Percentiles rank a stretch among this genome's conserved stretches.
Conservation (phyloP, 2,329 filamentous ascomycete genomes). For the Colletotrichum horii region DNA sequence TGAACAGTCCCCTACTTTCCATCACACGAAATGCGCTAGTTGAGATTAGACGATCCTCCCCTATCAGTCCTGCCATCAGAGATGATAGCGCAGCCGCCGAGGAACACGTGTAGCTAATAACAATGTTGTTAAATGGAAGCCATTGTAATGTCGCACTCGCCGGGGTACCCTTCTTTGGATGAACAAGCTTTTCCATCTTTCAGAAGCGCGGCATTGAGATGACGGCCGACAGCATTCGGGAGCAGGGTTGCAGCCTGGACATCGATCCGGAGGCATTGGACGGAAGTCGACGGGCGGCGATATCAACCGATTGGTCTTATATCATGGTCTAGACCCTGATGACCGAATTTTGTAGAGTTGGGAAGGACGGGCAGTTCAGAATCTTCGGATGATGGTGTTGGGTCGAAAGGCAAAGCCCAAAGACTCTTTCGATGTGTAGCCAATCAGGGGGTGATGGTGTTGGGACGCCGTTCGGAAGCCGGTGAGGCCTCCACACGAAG, state of each 20-base stretch:
- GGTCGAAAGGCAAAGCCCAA: not conserved
- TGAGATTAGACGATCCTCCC: slow-evolving; percentile 1
- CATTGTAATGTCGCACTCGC: not conserved
- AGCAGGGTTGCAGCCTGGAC: not conserved
- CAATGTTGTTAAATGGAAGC: not conserved
- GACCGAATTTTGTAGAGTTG: not conserved
- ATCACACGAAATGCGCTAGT: slow-evolving; percentile 7
- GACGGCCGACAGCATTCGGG: not conserved
- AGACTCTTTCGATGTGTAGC: not conserved
- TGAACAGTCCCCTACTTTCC: slow-evolving; percentile 3
- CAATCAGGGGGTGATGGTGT: not conserved
- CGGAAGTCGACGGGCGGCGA: not conserved
- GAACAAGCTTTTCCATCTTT: slow-evolving; percentile 3
- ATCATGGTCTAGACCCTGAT: not conserved
- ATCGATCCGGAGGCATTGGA: not conserved
- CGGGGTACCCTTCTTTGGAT: not conserved
- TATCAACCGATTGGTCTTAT: not conserved
- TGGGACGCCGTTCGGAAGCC: accelerated
- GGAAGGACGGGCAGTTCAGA: not conserved
- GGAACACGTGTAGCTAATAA: not conserved
- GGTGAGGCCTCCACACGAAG: not conserved
- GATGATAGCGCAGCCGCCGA: not conserved
- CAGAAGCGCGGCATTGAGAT: not conserved
- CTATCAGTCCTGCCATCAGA: not conserved
- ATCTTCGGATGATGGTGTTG: not conserved